phyloP scores from a whole-genome alignment of 495 filamentous ascomycete species.

The Annulohypoxylon stygium region DNA sequence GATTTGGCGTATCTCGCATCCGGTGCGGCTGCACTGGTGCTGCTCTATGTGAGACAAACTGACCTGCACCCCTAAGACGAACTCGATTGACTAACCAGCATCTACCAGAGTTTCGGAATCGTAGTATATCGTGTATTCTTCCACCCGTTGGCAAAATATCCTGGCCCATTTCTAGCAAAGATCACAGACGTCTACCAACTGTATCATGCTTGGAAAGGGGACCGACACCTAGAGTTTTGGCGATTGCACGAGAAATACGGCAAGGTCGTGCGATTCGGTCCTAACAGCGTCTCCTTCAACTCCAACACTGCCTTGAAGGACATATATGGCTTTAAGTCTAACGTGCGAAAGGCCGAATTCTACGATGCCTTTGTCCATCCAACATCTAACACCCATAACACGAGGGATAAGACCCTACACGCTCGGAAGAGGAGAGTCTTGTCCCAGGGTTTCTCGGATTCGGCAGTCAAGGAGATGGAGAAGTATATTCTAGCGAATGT shows the following conservation, averaged over 20 bases:
- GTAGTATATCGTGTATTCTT: slow-evolving; percentile 68
- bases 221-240: slow-evolving; percentile 71
- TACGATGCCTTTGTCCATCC: slow-evolving; percentile 73
- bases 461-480: slow-evolving; percentile 69
- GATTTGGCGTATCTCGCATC: slow-evolving; percentile 22
- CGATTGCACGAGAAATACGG: slow-evolving; percentile 70
- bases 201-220: slow-evolving; percentile 70
- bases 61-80: not conserved
- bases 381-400: slow-evolving; percentile 70
- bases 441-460: slow-evolving; percentile 72
- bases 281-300: slow-evolving; percentile 72
- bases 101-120: slow-evolving; percentile 44
- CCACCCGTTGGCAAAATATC: slow-evolving; percentile 76
- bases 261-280: slow-evolving; percentile 70
- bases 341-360: slow-evolving; percentile 74
- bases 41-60: slow-evolving; percentile 44
- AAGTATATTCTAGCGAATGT: slow-evolving; percentile 68
- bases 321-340: slow-evolving; percentile 72
- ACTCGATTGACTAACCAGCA: slow-evolving; percentile 24
- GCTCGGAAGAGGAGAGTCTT: slow-evolving; percentile 74
- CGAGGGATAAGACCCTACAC: slow-evolving; percentile 70
- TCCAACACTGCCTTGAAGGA: slow-evolving; percentile 67
- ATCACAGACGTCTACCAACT: slow-evolving; percentile 68
- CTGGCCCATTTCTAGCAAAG: slow-evolving; percentile 71
- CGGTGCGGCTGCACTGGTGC: slow-evolving; percentile 24